A percentile compares a stretch with the other conserved stretches of the same genome.
Conservation (phyloP, 2,329 filamentous ascomycete species). For the Raffaelea albimanens region DNA sequence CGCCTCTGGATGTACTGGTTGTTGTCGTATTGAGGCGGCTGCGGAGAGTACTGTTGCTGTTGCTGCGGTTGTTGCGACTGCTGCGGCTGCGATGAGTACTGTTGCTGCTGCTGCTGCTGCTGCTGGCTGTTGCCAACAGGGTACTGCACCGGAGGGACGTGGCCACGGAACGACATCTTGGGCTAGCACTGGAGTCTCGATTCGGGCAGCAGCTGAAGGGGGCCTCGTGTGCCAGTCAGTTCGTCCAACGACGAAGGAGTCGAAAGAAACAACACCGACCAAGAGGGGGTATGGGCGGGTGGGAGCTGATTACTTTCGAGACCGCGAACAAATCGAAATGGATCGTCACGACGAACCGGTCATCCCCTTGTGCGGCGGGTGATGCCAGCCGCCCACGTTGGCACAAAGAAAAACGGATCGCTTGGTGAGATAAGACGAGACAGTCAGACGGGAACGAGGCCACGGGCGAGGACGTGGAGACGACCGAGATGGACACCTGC, state of each 20-base stretch:
- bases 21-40: constrained; percentile 18
- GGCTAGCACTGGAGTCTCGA: too few species aligned
- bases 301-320: too few species aligned
- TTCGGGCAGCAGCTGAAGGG: not conserved
- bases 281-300: not conserved
- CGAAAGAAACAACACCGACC: too few species aligned
- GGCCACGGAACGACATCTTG: constrained; percentile 55
- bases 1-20: constrained; percentile 38
- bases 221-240: too few species aligned
- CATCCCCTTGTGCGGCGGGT: not conserved
- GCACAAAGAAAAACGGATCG: not conserved
- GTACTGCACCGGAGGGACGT: constrained; percentile 58
- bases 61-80: not conserved
- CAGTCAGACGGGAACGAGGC: too few species aligned
- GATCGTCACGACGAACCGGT: not conserved
- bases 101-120: constrained; percentile 4
- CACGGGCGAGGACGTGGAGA: too few species aligned
- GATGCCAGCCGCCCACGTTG: not conserved
- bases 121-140: constrained; percentile 34
- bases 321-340: not conserved
- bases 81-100: constrained; percentile 4
- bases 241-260: too few species aligned
- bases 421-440: too few species aligned
- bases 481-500: too few species aligned
- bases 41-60: not conserved